A percentile compares a stretch with the other conserved stretches of the same genome.
Conservation (phyloP, 1,139 yeast species). For the Magnusiomyces clavatus region DNA sequence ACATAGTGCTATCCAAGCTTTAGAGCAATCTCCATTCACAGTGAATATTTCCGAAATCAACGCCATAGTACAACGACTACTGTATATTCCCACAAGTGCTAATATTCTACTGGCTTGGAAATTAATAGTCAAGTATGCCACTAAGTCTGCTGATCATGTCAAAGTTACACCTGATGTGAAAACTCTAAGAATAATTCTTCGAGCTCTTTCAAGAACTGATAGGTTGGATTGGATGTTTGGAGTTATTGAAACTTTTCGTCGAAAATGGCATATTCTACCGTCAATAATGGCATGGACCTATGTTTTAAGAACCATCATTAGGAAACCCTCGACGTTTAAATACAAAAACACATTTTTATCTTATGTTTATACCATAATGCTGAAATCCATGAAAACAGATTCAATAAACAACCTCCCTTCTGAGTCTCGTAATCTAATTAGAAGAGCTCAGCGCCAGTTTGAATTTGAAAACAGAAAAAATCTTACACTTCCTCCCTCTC, state of each 20-base stretch:
- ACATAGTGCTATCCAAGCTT: slow-evolving; percentile 18
- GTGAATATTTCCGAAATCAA: slow-evolving; percentile 13
- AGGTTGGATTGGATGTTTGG: slow-evolving; percentile 25
- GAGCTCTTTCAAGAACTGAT: slow-evolving; percentile 17
- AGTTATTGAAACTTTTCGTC: slow-evolving; percentile 16
- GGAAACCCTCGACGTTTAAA: slow-evolving; percentile 14
- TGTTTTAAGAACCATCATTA: slow-evolving; percentile 20
- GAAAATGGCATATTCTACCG: slow-evolving; percentile 18
- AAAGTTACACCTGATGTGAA: slow-evolving; percentile 17
- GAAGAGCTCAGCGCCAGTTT: slow-evolving; percentile 10
- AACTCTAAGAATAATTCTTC: slow-evolving; percentile 21
- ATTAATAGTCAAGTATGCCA: slow-evolving; percentile 11
- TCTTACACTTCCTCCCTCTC: too few relatives aligned
- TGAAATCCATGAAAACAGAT: slow-evolving; percentile 2
- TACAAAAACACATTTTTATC: slow-evolving; percentile 17
- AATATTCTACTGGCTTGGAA: slow-evolving; percentile 13
- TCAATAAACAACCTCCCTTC: slow-evolving; percentile 2
- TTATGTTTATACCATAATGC: slow-evolving; percentile 14
- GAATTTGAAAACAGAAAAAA: slow-evolving; percentile 4
- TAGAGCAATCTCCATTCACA: slow-evolving; percentile 12
- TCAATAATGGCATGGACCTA: slow-evolving; percentile 17
- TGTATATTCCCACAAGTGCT: slow-evolving; percentile 11
- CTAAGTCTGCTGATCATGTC: slow-evolving; percentile 18
- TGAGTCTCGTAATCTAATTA: slow-evolving; percentile 8
- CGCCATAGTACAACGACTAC: slow-evolving; percentile 13